A percentile compares a stretch with the other conserved stretches of the same genome.
Evolutionary conservation across 2,329 filamentous ascomycete species (phyloP).

Genomic region (Achaetomium macrosporum): DNA sequence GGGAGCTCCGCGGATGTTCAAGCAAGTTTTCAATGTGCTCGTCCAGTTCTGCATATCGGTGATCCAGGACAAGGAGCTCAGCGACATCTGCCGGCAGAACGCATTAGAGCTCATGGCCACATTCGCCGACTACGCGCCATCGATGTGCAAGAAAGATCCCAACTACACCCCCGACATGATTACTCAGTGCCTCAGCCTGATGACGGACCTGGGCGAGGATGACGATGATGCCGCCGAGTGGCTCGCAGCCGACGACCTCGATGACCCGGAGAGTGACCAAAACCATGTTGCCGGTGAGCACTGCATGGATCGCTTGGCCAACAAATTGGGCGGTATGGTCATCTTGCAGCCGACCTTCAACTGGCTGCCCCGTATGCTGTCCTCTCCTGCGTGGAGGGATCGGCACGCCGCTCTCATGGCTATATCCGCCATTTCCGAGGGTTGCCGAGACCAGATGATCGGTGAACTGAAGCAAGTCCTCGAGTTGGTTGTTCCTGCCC

Average conservation of each 20-base stretch:
- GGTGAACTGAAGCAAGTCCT: conserved; percentile 90
- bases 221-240: conserved; percentile 94
- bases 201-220: conserved; percentile 93
- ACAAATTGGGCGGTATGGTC: conserved; percentile 92
- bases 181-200: conserved; percentile 92
- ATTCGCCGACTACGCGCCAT: conserved; percentile 89
- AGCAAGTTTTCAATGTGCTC: conserved; percentile 83
- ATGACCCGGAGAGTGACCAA: conserved; percentile 90
- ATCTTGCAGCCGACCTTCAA: conserved; percentile 90
- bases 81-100: conserved; percentile 86
- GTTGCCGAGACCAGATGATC: conserved; percentile 92
- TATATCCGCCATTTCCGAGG: conserved; percentile 96
- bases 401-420: conserved; percentile 97
- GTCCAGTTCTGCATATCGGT: conserved; percentile 91
- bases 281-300: conserved; percentile 98
- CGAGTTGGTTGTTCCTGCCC: conserved; percentile 85
- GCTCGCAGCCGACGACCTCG: conserved; percentile 89
- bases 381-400: conserved; percentile 88
- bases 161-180: conserved; percentile 95
- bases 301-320: conserved; percentile 94
- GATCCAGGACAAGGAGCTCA: conserved; percentile 91
- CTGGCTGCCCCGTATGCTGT: conserved; percentile 98
- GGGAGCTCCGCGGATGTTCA: conserved; percentile 96
- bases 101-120: conserved; percentile 96
- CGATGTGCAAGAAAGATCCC: conserved; percentile 92